Percentiles rank a stretch among this genome's conserved stretches.
phyloP scores from a whole-genome alignment of 805 yeast genomes.

The Suhomyces sp. region DNA sequence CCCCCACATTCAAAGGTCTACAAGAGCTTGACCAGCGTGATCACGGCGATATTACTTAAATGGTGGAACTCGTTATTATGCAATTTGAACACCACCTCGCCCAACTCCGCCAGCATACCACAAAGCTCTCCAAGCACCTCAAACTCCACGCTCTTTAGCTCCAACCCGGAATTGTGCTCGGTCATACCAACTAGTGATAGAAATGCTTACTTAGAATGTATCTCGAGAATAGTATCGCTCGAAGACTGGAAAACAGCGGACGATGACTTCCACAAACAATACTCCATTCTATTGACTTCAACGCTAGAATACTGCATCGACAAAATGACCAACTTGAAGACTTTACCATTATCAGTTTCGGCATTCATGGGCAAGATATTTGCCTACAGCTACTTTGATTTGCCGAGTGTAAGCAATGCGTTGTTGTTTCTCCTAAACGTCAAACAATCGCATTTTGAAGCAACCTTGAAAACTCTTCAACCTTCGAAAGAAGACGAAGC shows the following conservation, averaged over 20 bases:
- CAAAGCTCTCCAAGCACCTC: background rate
- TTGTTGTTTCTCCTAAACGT: conserved; percentile 55
- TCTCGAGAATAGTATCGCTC: conserved; percentile 48
- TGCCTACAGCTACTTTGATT: conserved; percentile 57
- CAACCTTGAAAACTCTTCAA: conserved; percentile 4
- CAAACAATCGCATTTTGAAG: conserved; percentile 44
- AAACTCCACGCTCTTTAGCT: background rate
- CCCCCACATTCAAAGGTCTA: conserved; percentile 21
- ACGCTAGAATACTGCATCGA: conserved; percentile 54
- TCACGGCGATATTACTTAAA: conserved; percentile 33
- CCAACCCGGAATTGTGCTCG: conserved; percentile 3
- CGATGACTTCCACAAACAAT: conserved; percentile 22
- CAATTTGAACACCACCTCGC: conserved; percentile 6
- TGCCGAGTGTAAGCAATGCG: conserved; percentile 56
- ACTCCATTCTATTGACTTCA: conserved; percentile 37
- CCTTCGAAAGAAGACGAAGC: background rate
- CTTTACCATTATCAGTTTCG: conserved; percentile 51
- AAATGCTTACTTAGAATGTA: conserved; percentile 52
- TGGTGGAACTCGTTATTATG: conserved; percentile 55
- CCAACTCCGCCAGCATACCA: background rate
- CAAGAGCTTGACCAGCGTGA: conserved; percentile 31
- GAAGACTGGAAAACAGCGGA: conserved; percentile 42
- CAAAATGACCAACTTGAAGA: conserved; percentile 45
- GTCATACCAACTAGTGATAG: conserved; percentile 45
- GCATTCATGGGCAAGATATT: conserved; percentile 71